These are phyloP conservation scores for Fusarium setosum DNA, from an alignment of 2,329 filamentous ascomycete genomes.

Conservation along the genomic window DNA sequence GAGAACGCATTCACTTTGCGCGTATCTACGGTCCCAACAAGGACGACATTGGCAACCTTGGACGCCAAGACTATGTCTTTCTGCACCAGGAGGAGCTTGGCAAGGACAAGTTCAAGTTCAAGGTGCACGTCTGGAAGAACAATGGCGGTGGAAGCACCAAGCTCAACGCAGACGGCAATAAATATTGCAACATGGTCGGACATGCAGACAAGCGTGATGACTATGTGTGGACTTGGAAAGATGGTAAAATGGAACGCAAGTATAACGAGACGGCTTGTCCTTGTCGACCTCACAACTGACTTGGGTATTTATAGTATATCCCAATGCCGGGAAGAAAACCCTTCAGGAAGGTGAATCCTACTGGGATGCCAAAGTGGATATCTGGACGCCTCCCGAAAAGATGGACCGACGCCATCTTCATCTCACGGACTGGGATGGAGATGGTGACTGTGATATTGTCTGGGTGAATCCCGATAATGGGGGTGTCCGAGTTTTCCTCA, in stretches of 20 bases:
- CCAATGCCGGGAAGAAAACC: conserved; percentile 11
- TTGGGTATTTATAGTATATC: too few relatives aligned
- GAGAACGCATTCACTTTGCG: conserved; percentile 21
- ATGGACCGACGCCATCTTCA: conserved; percentile 1
- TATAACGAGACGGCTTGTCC: too few relatives aligned
- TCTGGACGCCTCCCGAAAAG: not conserved
- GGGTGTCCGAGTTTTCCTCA: conserved; percentile 7
- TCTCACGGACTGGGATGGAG: conserved; percentile 10
- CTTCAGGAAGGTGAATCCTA: not conserved
- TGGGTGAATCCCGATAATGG: not conserved
- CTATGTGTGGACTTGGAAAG: conserved; percentile 23
- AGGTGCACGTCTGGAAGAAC: conserved; percentile 18
- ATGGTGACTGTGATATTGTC: conserved; percentile 12
- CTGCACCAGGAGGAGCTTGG: not conserved
- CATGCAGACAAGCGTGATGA: conserved; percentile 11
- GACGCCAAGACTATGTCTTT: conserved; percentile 27
- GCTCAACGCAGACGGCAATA: conserved; percentile 22
- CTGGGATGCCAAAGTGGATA: not conserved
- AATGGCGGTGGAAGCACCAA: not conserved
- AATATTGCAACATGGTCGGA: conserved; percentile 35
- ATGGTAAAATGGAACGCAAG: not conserved
- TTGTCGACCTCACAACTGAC: too few relatives aligned
- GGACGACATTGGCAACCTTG: not conserved
- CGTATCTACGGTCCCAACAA: conserved; percentile 16
- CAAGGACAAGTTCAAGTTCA: conserved; percentile 1